A percentile compares a stretch with the other conserved stretches of the same genome.
These are phyloP conservation scores for Gossypium davidsonii DNA, from an alignment of 441 rosid species.

Conservation along the genomic window DNA sequence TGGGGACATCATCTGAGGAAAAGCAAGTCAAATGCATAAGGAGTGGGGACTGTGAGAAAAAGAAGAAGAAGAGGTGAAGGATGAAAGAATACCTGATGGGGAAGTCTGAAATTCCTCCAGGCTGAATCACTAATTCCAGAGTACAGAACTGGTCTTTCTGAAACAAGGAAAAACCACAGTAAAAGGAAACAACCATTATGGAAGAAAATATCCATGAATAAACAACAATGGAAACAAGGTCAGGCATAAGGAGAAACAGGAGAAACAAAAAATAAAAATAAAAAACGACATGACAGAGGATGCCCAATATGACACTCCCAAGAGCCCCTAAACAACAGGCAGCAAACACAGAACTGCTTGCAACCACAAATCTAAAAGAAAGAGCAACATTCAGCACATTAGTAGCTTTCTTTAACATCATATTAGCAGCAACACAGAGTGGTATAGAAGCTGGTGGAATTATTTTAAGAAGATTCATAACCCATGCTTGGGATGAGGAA, in stretches of 20 bases:
- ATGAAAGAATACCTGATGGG: constrained; percentile 43
- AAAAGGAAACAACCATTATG: not conserved
- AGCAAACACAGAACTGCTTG: not conserved
- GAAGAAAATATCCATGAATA: not conserved
- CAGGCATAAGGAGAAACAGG: not conserved
- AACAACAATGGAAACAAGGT: not conserved
- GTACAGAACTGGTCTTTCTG: constrained; percentile 56
- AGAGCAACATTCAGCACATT: not conserved
- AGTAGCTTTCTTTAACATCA: not conserved
- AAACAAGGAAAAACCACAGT: constrained; percentile 8
- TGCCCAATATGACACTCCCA: not conserved
- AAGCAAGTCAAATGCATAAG: not conserved
- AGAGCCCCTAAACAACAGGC: not conserved
- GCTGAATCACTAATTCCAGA: constrained; percentile 39
- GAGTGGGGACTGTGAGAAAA: not conserved
- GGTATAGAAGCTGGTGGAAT: not conserved
- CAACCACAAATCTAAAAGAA: not conserved
- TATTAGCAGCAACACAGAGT: not conserved
- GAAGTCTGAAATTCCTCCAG: constrained; percentile 41
- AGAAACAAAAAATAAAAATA: not conserved
- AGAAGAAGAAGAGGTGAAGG: not conserved
- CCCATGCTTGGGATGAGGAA: not conserved
- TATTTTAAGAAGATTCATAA: not conserved
- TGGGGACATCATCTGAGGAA: constrained; percentile 33
- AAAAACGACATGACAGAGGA: not conserved